A percentile compares a stretch with the other conserved stretches of the same genome.
These are phyloP conservation scores for Aspergillus sclerotialis DNA, from an alignment of 2,329 filamentous ascomycete species.

Conservation along the genomic window DNA sequence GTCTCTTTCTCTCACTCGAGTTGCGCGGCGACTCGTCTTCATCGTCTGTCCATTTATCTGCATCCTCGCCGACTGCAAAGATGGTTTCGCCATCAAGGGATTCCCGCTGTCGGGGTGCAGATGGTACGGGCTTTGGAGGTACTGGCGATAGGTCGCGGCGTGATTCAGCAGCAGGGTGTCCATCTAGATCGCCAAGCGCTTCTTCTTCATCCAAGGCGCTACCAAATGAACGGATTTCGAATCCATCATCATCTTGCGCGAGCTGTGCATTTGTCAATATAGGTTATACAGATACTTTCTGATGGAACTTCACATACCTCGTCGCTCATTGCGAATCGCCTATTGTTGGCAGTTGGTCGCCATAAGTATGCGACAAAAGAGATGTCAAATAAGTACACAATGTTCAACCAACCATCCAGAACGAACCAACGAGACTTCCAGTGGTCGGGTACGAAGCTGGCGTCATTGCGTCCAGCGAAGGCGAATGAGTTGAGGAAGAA, in stretches of 20 bases:
- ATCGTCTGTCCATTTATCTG: conserved; percentile 73
- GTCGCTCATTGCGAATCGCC: conserved; percentile 96
- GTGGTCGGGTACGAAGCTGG: conserved; percentile 89
- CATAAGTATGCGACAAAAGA: conserved; percentile 91
- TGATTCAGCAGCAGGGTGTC: conserved; percentile 21
- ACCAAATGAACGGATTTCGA: conserved; percentile 89
- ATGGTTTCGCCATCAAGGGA: conserved; percentile 86
- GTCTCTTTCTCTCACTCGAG: conserved; percentile 44
- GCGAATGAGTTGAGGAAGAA: conserved; percentile 98
- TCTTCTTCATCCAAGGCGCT: conserved; percentile 63
- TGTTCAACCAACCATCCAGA: conserved; percentile 91
- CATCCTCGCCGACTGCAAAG: conserved; percentile 83
- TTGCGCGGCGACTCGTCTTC: conserved; percentile 50
- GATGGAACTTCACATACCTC: conserved; percentile 53
- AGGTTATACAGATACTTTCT: background rate
- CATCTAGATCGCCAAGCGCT: conserved; percentile 32
- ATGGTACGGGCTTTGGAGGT: conserved; percentile 46
- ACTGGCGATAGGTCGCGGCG: conserved; percentile 33
- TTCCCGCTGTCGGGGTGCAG: conserved; percentile 47
- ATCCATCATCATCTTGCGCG: conserved; percentile 96
- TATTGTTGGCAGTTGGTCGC: conserved; percentile 93
- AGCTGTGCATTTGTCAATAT: conserved; percentile 48
- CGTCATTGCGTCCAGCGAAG: conserved; percentile 76
- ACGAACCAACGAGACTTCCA: conserved; percentile 99
- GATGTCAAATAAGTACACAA: conserved; percentile 93